These are phyloP conservation scores for Elsinoe australis DNA, from an alignment of 2,329 filamentous ascomycete genomes.

Conservation along the genomic window DNA sequence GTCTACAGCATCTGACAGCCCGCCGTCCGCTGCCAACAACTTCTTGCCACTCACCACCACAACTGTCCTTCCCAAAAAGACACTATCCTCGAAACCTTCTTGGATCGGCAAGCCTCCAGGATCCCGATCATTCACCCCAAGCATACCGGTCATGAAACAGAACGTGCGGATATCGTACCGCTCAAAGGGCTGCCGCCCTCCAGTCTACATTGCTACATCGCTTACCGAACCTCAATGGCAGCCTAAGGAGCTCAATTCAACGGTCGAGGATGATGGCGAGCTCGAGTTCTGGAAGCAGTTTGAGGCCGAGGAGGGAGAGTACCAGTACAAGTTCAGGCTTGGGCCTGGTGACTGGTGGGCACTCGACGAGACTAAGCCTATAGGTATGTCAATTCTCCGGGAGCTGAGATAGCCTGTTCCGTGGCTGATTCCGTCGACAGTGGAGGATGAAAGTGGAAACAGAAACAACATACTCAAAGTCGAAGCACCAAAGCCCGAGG, in stretches of 20 bases:
- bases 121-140: slow-evolving; percentile 8
- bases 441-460: slow-evolving; percentile 46
- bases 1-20: neutral
- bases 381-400: slow-evolving; percentile 40
- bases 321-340: slow-evolving; percentile 69
- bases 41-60: slow-evolving; percentile 16
- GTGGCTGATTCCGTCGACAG: slow-evolving; percentile 26
- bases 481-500: slow-evolving; percentile 19
- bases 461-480: slow-evolving; percentile 46
- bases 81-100: slow-evolving; percentile 17
- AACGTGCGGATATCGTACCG: slow-evolving; percentile 54
- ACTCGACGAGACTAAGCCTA: slow-evolving; percentile 54
- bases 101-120: slow-evolving; percentile 18
- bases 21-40: neutral
- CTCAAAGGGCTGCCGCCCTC: slow-evolving; percentile 53
- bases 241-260: slow-evolving; percentile 55
- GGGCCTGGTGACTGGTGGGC: slow-evolving; percentile 63
- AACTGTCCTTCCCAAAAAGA: slow-evolving; percentile 7
- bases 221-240: slow-evolving; percentile 62
- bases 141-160: slow-evolving; percentile 25
- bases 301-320: slow-evolving; percentile 48
- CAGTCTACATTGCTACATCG: slow-evolving; percentile 62
- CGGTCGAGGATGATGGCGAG: slow-evolving; percentile 40
- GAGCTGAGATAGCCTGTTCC: neutral
- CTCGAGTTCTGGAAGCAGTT: slow-evolving; percentile 53